A percentile compares a stretch with the other conserved stretches of the same genome.
Conservation (phyloP, 352 stramenopile species). For the Globisporangium middletonii region DNA sequence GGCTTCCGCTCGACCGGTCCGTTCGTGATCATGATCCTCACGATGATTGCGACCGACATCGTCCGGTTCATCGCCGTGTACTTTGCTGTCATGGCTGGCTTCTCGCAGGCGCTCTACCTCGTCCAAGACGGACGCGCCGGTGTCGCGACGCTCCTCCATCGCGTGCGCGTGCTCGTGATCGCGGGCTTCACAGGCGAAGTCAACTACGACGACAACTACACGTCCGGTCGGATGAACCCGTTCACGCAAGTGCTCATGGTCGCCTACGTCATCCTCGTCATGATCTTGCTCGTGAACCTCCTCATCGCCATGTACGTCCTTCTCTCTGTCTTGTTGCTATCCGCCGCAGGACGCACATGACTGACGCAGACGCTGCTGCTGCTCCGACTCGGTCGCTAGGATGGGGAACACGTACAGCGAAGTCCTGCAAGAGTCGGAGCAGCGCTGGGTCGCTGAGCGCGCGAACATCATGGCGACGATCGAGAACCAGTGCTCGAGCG, state of each 20-base stretch:
- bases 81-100: slow-evolving; percentile 43
- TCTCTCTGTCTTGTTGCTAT: background rate
- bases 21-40: slow-evolving; percentile 65
- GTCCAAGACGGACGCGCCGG: slow-evolving; percentile 38
- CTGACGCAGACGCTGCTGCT: too few relatives aligned
- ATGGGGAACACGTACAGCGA: slow-evolving; percentile 66
- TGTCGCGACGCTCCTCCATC: slow-evolving; percentile 21
- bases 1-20: slow-evolving; percentile 55
- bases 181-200: slow-evolving; percentile 53
- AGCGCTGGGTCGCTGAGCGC: slow-evolving; percentile 55
- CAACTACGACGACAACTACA: slow-evolving; percentile 58
- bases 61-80: slow-evolving; percentile 55
- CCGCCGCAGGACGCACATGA: too few relatives aligned
- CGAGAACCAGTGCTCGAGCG: slow-evolving; percentile 35
- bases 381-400: slow-evolving; percentile 11
- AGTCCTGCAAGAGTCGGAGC: slow-evolving; percentile 50
- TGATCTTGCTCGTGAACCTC: slow-evolving; percentile 61
- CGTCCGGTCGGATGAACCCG: slow-evolving; percentile 31
- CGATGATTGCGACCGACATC: slow-evolving; percentile 58
- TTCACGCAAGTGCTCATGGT: slow-evolving; percentile 51
- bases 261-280: slow-evolving; percentile 54
- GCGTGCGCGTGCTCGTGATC: slow-evolving; percentile 44
- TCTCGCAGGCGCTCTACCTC: slow-evolving; percentile 50
- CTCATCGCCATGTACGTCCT: slow-evolving; percentile 52
- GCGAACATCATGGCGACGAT: slow-evolving; percentile 64